Evolutionary conservation across 139 green algal genomes (phyloP).

Genomic region (Micractinium conductrix): DNA sequence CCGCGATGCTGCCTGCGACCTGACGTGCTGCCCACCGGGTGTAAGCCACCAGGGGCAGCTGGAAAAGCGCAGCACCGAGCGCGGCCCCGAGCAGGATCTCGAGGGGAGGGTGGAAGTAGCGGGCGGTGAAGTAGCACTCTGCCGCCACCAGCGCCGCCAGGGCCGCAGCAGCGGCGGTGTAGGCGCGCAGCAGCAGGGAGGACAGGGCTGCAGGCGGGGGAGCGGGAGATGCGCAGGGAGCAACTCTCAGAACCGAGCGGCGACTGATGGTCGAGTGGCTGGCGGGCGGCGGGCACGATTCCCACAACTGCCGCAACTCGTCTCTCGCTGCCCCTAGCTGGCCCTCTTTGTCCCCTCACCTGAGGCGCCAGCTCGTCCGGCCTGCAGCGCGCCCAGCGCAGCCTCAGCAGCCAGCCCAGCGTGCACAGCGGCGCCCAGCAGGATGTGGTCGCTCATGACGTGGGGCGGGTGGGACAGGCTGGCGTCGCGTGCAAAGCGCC

Average conservation of each 20-base stretch:
- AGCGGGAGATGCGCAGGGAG: too few species aligned
- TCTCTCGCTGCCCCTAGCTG: background rate
- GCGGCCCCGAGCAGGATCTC: constrained; percentile 36
- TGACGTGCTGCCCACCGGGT: background rate
- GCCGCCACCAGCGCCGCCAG: constrained; percentile 35
- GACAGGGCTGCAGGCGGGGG: too few species aligned
- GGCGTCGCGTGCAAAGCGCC: constrained; percentile 5
- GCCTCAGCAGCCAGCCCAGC: constrained; percentile 37
- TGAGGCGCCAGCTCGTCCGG: background rate
- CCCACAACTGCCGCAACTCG: too few species aligned
- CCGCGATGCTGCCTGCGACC: too few species aligned
- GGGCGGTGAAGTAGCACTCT: constrained; percentile 48
- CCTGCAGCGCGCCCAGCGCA: constrained; percentile 6
- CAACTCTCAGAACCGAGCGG: too few species aligned
- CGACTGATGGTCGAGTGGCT: too few species aligned
- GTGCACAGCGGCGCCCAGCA: constrained; percentile 33
- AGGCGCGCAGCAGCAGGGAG: constrained; percentile 14
- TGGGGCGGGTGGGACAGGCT: constrained; percentile 31
- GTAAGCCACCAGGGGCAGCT: constrained; percentile 40
- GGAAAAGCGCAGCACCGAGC: constrained; percentile 37
- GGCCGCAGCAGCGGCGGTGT: background rate
- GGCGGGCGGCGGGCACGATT: too few species aligned
- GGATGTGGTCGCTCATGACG: constrained; percentile 53
- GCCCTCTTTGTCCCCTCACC: background rate
- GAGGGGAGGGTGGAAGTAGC: constrained; percentile 46